Conservation (phyloP, 2,329 filamentous ascomycete genomes). For the Talaromyces pinophilus region DNA sequence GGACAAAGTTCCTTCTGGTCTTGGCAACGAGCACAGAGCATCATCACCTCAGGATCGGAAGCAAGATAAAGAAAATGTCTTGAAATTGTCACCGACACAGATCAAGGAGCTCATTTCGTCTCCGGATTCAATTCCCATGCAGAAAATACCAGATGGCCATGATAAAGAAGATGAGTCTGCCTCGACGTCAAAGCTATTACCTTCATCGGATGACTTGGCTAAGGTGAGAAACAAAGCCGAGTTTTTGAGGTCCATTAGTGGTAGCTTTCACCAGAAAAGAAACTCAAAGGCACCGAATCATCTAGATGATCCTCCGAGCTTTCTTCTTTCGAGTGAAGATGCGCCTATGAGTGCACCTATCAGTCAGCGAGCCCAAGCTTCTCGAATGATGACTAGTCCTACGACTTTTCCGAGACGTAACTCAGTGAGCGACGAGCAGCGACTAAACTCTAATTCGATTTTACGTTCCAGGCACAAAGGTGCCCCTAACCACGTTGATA, state of each 20-base stretch:
- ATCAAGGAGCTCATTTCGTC: constrained; percentile 54
- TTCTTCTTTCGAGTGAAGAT: constrained; percentile 27
- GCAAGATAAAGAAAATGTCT: constrained; percentile 37
- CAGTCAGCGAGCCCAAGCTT: constrained; percentile 35
- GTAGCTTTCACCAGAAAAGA: constrained; percentile 20
- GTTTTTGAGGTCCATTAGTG: constrained; percentile 27
- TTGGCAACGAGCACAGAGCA: not conserved
- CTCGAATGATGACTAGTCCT: constrained; percentile 38
- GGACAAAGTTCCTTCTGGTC: not conserved
- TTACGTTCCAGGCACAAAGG: constrained; percentile 37
- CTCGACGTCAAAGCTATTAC: constrained; percentile 3
- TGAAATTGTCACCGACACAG: constrained; percentile 54
- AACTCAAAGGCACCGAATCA: constrained; percentile 20
- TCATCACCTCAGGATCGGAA: constrained; percentile 15
- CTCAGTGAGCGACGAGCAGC: constrained; percentile 34
- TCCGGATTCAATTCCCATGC: constrained; percentile 51
- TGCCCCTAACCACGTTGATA: constrained; percentile 34
- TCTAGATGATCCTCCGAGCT: constrained; percentile 31
- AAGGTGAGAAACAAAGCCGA: constrained; percentile 27
- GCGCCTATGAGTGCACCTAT: constrained; percentile 27
- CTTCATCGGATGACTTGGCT: constrained; percentile 35
- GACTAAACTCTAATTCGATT: constrained; percentile 36
- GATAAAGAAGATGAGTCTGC: constrained; percentile 13
- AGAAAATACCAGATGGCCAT: constrained; percentile 32
- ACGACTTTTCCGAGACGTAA: constrained; percentile 35